A percentile compares a stretch with the other conserved stretches of the same genome.
Conservation (phyloP, 305 asterid species). For the Striga hermonthica region DNA sequence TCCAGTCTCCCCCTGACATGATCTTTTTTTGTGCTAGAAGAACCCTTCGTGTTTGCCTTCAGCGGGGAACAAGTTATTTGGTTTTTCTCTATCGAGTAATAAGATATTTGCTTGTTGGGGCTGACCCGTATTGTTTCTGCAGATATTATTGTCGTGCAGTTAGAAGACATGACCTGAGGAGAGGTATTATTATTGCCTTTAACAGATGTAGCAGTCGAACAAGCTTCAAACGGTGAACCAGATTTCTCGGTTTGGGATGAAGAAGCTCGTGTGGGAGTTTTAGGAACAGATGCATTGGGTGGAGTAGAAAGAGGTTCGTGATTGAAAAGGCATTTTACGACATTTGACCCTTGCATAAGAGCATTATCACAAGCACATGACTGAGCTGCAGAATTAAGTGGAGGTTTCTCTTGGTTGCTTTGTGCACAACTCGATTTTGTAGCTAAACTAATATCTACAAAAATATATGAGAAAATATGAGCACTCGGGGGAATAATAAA, state of each 20-base stretch:
- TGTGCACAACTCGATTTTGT: slow-evolving; percentile 37
- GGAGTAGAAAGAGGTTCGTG: slow-evolving; percentile 59
- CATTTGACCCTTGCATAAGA: slow-evolving; percentile 43
- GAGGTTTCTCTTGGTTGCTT: slow-evolving; percentile 32
- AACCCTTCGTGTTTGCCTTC: slow-evolving; percentile 39
- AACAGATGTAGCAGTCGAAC: slow-evolving; percentile 42
- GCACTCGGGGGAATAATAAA: slow-evolving; percentile 4
- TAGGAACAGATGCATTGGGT: slow-evolving; percentile 60
- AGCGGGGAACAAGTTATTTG: slow-evolving; percentile 68
- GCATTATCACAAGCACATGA: slow-evolving; percentile 32
- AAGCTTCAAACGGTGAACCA: slow-evolving; percentile 45
- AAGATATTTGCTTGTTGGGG: slow-evolving; percentile 74
- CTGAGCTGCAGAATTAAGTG: slow-evolving; percentile 32
- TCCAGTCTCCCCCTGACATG: slow-evolving; percentile 80
- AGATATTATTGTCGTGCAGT: slow-evolving; percentile 66
- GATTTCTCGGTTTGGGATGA: slow-evolving; percentile 65
- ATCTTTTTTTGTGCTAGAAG: too few species aligned
- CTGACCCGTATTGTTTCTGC: slow-evolving; percentile 79
- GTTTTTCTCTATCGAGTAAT: slow-evolving; percentile 76
- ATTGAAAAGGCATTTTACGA: slow-evolving; percentile 74
- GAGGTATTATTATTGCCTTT: too few species aligned
- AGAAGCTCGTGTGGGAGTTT: slow-evolving; percentile 72
- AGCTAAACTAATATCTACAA: slow-evolving; percentile 39
- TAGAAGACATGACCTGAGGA: slow-evolving; percentile 55
- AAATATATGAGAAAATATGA: slow-evolving; percentile 2